Conservation (phyloP, 192 early-diverging fungal species). For the Podila epigama region DNA sequence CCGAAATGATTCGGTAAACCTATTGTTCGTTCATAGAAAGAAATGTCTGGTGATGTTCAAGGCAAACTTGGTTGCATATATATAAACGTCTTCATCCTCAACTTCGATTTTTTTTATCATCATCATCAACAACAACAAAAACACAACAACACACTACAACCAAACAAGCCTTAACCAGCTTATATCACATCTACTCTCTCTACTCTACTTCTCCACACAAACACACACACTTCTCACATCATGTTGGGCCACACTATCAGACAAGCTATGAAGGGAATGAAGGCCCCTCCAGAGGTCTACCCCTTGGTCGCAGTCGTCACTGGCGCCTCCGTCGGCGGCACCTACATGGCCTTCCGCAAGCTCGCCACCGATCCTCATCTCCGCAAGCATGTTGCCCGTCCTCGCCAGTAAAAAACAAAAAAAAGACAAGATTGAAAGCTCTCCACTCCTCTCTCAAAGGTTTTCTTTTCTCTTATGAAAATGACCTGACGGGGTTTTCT, state of each 20-base stretch:
- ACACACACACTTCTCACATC: slow-evolving; percentile 19
- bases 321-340: slow-evolving; percentile 37
- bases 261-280: slow-evolving; percentile 30
- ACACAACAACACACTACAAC: not conserved
- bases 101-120: slow-evolving; percentile 2
- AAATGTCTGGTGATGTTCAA: not conserved
- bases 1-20: no score
- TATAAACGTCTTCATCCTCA: not conserved
- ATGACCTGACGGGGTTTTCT: not conserved
- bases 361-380: slow-evolving; percentile 45
- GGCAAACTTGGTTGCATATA: not conserved
- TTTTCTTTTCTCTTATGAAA: not conserved
- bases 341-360: slow-evolving; percentile 48
- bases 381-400: slow-evolving; percentile 10
- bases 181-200: slow-evolving; percentile 1
- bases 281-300: slow-evolving; percentile 45
- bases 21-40: no score
- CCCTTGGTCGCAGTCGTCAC: slow-evolving; percentile 42
- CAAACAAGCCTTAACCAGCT: slow-evolving; percentile 1
- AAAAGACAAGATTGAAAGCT: not conserved
- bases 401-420: slow-evolving; percentile 3
- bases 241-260: slow-evolving; percentile 36
- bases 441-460: not conserved
- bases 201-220: not conserved
- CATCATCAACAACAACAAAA: slow-evolving; percentile 5